phyloP scores from a whole-genome alignment of 306 rosid species.

The Vigna trinervia region DNA sequence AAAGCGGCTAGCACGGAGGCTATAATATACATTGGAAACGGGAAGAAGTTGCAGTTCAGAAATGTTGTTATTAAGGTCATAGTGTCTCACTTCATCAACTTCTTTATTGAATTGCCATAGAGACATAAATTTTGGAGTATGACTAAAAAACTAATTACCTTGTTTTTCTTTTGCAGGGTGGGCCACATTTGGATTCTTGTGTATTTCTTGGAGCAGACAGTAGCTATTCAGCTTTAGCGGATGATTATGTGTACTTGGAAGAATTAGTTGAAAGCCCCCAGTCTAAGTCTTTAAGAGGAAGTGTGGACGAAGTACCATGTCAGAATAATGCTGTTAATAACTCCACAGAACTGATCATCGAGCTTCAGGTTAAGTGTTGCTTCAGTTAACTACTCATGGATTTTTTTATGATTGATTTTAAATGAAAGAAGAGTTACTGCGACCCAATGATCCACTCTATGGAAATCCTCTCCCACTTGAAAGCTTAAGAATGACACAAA shows the following conservation, averaged over 20 bases:
- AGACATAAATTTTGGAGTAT: constrained; percentile 16
- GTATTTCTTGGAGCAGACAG: constrained; percentile 85
- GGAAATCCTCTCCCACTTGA: no score
- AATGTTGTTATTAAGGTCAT: constrained; percentile 85
- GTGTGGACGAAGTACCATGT: constrained; percentile 48
- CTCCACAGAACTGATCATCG: constrained; percentile 68
- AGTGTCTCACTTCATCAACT: constrained; percentile 13
- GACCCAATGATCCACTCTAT: no score
- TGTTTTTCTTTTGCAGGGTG: constrained; percentile 63
- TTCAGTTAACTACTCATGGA: constrained; percentile 20
- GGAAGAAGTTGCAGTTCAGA: constrained; percentile 91
- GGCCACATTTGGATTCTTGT: constrained; percentile 85
- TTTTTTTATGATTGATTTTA: constrained; percentile 7
- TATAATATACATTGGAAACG: constrained; percentile 80
- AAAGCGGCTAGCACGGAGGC: constrained; percentile 68
- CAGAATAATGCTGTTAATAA: constrained; percentile 50
- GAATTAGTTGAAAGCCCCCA: constrained; percentile 52
- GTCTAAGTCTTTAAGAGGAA: constrained; percentile 47
- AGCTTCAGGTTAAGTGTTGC: constrained; percentile 73
- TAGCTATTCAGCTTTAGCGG: constrained; percentile 76
- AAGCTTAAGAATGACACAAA: no score
- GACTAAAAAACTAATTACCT: constrained; percentile 23
- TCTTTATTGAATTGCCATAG: constrained; percentile 9
- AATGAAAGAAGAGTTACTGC: neutral
- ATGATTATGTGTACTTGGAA: constrained; percentile 74